phyloP scores from a whole-genome alignment of 208 protist species.

The Plasmodiophora brassicae region DNA sequence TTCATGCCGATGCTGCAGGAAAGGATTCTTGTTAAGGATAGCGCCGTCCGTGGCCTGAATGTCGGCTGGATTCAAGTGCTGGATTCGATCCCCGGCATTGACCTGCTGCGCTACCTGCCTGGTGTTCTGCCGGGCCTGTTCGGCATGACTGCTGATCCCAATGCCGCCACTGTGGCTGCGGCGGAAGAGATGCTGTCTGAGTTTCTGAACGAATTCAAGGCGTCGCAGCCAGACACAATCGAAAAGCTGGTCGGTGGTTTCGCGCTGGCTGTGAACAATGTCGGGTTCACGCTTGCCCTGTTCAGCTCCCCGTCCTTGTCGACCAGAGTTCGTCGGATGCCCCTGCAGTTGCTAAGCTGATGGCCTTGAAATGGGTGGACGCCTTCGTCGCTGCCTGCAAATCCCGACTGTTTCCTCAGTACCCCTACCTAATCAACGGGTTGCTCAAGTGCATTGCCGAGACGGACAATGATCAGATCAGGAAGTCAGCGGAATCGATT shows the following conservation, averaged over 20 bases:
- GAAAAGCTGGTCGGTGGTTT: neutral
- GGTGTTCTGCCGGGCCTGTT: conserved; percentile 70
- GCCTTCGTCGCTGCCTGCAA: neutral
- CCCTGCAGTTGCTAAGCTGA: neutral
- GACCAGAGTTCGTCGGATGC: neutral
- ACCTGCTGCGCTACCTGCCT: conserved; percentile 69
- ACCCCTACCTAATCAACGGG: neutral
- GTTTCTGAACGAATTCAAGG: conserved; percentile 51
- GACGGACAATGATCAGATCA: neutral
- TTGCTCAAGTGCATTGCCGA: conserved; percentile 27
- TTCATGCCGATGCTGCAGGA: conserved; percentile 71
- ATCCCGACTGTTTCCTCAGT: neutral
- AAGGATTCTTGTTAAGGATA: conserved; percentile 35
- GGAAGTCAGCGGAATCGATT: neutral
- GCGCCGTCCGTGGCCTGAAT: conserved; percentile 62
- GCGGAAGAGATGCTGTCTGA: conserved; percentile 56
- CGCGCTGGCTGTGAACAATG: too few relatives aligned
- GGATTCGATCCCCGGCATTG: conserved; percentile 69
- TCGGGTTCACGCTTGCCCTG: neutral
- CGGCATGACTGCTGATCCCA: conserved; percentile 59
- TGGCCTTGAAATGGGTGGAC: conserved; percentile 26
- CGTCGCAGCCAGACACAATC: conserved; percentile 50
- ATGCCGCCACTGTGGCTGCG: conserved; percentile 56
- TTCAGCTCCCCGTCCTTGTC: conserved; percentile 1
- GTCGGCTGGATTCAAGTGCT: conserved; percentile 72